Base-by-base conservation (phyloP, 2,329 filamentous ascomycete genomes). In the Coleophoma crateriformis region DNA sequence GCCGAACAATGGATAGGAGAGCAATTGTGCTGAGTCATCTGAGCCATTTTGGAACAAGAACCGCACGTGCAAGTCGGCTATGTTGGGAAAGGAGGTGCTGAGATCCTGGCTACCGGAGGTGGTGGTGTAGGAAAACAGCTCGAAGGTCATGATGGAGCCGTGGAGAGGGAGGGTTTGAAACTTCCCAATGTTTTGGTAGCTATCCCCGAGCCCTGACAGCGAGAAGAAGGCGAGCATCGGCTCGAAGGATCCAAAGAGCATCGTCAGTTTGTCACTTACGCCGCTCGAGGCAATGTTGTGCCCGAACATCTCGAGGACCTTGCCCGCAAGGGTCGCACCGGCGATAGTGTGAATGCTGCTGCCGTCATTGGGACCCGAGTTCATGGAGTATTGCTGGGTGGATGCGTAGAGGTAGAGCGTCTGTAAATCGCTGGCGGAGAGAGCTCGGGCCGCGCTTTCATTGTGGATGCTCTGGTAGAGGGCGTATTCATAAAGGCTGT, bases 81-180 rank as follows among this genome's bases (percentile, higher is more conserved):
- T 20, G 8, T 33, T 22, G 11, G 61, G 60, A 47, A 55, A 61
- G 1, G 50, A 32, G 3, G 22, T 33, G 8, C 37, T 47, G 3
- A 32, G 15, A 38, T 50, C 10, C 68, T 59, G 0, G 56, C 49
- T 64, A 3, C 27, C 8, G 27, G 27, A 27, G 6, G 27, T 3
- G 6, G 27, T 27, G 7, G 27, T 27, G 33, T 72, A 64, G 15
- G 69, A 71, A 52, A 74, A 74, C 5, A 84, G 65, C 69, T 96
- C 90, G 62, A 94, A 90, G 0, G 79, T 72, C 76, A 95, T 85
- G 38, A 81, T 78, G 1, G 83, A 84, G 0, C 89, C 90, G 35
- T 90, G 88, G 55, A 84, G 76, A 0, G 87, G 83, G 13, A 82
- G 55, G 55, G 63, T 33, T 51, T 61, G 42, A 62, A 71, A 75